Evolutionary conservation across 208 protist species (phyloP), one percentile per base, ranked within the genome.

Genomic region (Leishmania aethiopica): DNA sequence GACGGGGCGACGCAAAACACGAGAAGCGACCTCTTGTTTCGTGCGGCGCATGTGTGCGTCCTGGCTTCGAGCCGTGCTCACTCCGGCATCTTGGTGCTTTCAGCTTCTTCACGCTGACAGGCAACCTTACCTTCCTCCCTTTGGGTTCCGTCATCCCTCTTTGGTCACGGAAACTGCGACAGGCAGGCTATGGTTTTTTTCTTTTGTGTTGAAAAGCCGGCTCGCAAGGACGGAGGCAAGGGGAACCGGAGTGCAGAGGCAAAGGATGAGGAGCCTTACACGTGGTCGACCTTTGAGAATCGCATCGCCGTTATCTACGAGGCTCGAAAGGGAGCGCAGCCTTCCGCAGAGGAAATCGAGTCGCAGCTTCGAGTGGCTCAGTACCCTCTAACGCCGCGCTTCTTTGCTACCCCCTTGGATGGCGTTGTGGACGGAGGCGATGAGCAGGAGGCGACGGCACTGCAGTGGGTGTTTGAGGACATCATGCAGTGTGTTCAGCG

Each of bases 391-490:
- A 45, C 81, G 17, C 89, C 91, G 13, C 72, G 84, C 15, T 96
- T 96, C 60, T 93, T 97, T 79, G 87, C 92, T n/a, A 90, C 86
- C 0, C 90, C 89, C 1, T 95, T 89, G 74, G 91, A 96, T 77
- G 88, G 86, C 10, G 75, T 95, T n/a, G 74, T 93, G 3, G 86
- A 91, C 66, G 80, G 79, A 62, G 86, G 69, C 66, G 82, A 88
- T n/a, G 87, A 86, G 13, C 85, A 90, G 8, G 66, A 78, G 40
- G 42, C 59, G 35, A 84, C 53, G 10, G 79, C 88, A 53, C 71
- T 96, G 67, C 80, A 92, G 59, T 73, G 85, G 42, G 86, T 97
- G 51, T 86, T 97, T 77, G 78, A 89, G 42, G 85, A 95, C 64
- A 87, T 97, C 72, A 71, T 74, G 40, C 69, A 90, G 45, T 86